Conservation (phyloP, 2,329 filamentous ascomycete genomes). For the Colletotrichum theobromicola region DNA sequence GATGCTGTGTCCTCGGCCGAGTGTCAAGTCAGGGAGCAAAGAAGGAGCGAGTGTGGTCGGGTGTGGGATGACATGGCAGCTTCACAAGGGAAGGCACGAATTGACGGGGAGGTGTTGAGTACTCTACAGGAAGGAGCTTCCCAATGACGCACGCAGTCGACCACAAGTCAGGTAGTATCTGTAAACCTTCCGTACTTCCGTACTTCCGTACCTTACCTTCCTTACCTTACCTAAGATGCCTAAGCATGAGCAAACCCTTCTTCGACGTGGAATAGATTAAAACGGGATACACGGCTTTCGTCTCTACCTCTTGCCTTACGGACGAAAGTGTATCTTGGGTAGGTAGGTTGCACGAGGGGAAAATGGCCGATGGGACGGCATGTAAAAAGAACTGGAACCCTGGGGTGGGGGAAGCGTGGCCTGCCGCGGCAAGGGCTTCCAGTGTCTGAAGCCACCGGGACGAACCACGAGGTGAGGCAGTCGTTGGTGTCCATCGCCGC, state of each 20-base stretch:
- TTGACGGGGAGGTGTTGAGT: neutral
- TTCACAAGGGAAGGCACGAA: neutral
- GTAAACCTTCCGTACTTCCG: no score
- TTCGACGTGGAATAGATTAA: neutral
- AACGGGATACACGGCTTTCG: neutral
- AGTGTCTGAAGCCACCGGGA: neutral
- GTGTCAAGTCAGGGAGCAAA: neutral
- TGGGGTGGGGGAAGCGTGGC: neutral
- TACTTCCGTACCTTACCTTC: no score
- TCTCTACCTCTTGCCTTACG: neutral
- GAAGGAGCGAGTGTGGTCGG: neutral
- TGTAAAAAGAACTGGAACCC: neutral
- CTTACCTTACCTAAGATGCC: no score
- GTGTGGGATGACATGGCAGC: no score
- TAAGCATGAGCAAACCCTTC: no score
- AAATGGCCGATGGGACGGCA: neutral
- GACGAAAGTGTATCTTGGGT: neutral
- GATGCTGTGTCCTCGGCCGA: neutral
- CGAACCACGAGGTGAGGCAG: slow-evolving; percentile 1
- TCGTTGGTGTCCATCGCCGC: neutral
- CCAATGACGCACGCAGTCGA: neutral
- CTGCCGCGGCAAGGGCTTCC: neutral
- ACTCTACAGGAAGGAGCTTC: neutral
- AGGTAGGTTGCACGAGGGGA: neutral
- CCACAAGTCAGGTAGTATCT: no score